phyloP scores from a whole-genome alignment of 2,329 filamentous ascomycete species.

The Ceratocystis smalleyi region DNA sequence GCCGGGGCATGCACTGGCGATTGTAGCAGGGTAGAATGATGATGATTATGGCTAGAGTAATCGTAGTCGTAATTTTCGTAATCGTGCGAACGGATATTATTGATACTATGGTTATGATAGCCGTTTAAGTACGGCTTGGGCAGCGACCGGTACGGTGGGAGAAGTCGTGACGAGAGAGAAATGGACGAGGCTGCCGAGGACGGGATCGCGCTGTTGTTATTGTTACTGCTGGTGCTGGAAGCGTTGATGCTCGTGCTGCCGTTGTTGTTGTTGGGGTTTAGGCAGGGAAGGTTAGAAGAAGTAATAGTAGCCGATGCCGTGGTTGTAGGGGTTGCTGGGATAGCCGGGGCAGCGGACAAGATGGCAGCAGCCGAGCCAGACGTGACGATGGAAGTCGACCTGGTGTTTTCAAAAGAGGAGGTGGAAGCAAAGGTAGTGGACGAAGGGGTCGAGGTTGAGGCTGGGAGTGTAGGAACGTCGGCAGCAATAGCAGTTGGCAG shows the following conservation, averaged over 20 bases:
- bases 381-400: conserved; percentile 7
- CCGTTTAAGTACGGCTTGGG: conserved; percentile 1
- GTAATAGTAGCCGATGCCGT: background rate
- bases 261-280: conserved; percentile 14
- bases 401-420: conserved; percentile 1
- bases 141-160: conserved; percentile 10
- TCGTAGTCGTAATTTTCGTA: conserved; percentile 16
- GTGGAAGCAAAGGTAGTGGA: conserved; percentile 4
- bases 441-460: conserved; percentile 8
- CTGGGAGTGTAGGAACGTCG: conserved; percentile 25
- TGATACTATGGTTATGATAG: conserved; percentile 9
- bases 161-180: conserved; percentile 13
- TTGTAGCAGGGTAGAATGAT: conserved; percentile 4
- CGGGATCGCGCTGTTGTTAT: conserved; percentile 14
- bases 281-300: conserved; percentile 10
- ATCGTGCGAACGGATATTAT: conserved; percentile 8
- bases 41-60: conserved; percentile 6
- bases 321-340: background rate
- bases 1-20: conserved; percentile 8
- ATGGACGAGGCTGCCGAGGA: conserved; percentile 10
- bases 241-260: conserved; percentile 1
- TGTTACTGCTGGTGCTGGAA: conserved; percentile 8
- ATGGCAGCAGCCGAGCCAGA: conserved; percentile 10
- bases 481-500: conserved; percentile 41
- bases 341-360: conserved; percentile 7